Percentiles rank a stretch among this genome's conserved stretches.
These are phyloP conservation scores for Pseudogymnoascus destructans DNA, from an alignment of 2,329 filamentous ascomycete genomes.

Conservation along the genomic window DNA sequence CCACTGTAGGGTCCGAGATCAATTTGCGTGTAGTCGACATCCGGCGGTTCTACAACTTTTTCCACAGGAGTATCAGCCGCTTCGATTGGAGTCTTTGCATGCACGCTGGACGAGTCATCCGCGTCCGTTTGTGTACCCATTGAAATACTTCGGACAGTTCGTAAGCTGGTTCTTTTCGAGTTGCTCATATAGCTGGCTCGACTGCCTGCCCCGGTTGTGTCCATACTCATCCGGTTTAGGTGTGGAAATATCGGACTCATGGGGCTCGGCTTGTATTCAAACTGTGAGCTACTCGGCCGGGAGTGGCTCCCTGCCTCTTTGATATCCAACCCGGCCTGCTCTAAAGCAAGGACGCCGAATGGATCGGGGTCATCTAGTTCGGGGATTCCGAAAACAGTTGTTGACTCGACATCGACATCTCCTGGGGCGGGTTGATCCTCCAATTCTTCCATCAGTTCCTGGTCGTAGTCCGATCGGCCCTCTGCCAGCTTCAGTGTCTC, in stretches of 20 bases:
- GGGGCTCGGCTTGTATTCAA: conserved; percentile 68
- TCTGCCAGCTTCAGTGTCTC: conserved; percentile 83
- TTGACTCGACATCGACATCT: conserved; percentile 46
- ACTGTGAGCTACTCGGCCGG: conserved; percentile 63
- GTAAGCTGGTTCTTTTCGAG: conserved; percentile 38
- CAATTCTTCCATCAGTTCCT: conserved; percentile 48
- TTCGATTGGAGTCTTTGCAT: conserved; percentile 22
- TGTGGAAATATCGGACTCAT: conserved; percentile 56
- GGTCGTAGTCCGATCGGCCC: conserved; percentile 64
- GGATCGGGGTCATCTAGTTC: conserved; percentile 75
- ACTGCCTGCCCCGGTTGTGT: conserved; percentile 47
- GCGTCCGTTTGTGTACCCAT: conserved; percentile 48
- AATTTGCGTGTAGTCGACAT: conserved; percentile 47
- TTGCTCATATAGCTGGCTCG: conserved; percentile 64
- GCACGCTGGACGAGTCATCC: conserved; percentile 36
- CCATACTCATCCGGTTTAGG: conserved; percentile 51
- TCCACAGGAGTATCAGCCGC: conserved; percentile 29
- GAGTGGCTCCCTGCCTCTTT: conserved; percentile 71
- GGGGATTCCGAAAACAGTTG: conserved; percentile 61
- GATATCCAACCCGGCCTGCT: conserved; percentile 80
- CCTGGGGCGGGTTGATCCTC: conserved; percentile 59
- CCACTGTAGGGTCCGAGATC: conserved; percentile 34
- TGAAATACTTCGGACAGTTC: conserved; percentile 57
- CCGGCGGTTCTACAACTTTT: conserved; percentile 32
- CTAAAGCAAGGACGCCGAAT: conserved; percentile 80